Evolutionary conservation across 495 filamentous ascomycete genomes (phyloP), one percentile per base, ranked within the genome.

Genomic region (Chlorociboria aeruginascens): DNA sequence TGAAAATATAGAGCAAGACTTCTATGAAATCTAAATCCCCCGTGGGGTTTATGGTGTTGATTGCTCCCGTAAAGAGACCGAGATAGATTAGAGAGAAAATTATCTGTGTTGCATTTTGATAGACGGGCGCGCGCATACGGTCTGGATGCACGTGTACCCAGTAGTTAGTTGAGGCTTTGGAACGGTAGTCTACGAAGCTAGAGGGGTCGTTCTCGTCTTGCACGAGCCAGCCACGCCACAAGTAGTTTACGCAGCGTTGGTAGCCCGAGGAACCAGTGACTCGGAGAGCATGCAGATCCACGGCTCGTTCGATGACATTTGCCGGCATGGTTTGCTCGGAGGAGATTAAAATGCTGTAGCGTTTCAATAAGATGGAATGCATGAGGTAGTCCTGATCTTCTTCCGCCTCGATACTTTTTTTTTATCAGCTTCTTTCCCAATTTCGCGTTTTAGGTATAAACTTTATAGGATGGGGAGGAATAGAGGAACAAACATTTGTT

Each of bases 211-310:
- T 76, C 46, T 94, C 85, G 51, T 97, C 85, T 59, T 97, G 92
- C 9, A 90, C 77, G n/a, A 95, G 73, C 92, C 92, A 98, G 35
- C 92, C 92, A 48, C 75, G 77, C 92, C 92, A 98, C 41, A 98
- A 81, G 56, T 86, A 89, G 39, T 70, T 76, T 57, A 96, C 86
- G 59, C 90, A 96, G 63, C 83, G 53, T 57, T 98, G 92, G 58
- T 95, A 98, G n/a, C 90, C 89, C 1, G 85, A 85, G 11, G 82
- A 86, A 12, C 85, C 84, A 49, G 96, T 96, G 28, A 97, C 75
- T 25, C 77, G 71, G 14, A 96, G 67, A 7, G 90, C 87, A 61
- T 97, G 90, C 13, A 96, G 71, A 61, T 98, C 92, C 34, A 97
- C 87, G 0, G 93, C 84, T 41, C 85, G 80, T 64, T 98, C 92